Evolutionary conservation across 176 grass and related monocot genomes (phyloP), one percentile per base, ranked within the genome.

Genomic region (Bromus sterilis): DNA sequence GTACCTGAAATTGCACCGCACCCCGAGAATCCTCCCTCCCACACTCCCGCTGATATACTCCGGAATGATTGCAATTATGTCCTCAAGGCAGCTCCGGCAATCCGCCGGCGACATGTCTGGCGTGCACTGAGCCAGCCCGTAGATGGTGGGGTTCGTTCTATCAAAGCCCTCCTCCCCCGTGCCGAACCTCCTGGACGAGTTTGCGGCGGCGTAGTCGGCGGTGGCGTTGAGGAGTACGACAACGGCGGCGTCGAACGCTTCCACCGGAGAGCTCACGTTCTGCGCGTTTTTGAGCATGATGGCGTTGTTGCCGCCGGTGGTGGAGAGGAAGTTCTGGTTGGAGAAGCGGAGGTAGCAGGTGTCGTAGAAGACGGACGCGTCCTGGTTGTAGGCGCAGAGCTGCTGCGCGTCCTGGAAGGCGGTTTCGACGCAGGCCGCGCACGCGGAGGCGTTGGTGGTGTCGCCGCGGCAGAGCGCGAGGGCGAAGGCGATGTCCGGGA

Each of bases 391-490:
- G n/a, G n/a, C n/a, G n/a, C n/a, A n/a, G n/a, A n/a, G n/a, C n/a
- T n/a, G n/a, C n/a, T n/a, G n/a, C n/a, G n/a, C n/a, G n/a, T n/a
- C n/a, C n/a, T n/a, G n/a, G n/a, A n/a, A n/a, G n/a, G n/a, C n/a
- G n/a, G n/a, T n/a, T n/a, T n/a, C n/a, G n/a, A n/a, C n/a, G n/a
- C n/a, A n/a, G n/a, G n/a, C n/a, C n/a, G n/a, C n/a, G n/a, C n/a
- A n/a, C n/a, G n/a, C n/a, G n/a, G n/a, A n/a, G n/a, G n/a, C n/a
- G n/a, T n/a, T n/a, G n/a, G n/a, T n/a, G n/a, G n/a, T n/a, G 11
- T 94, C 88, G 2, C 91, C 91, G 28, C 88, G 88, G 57, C 92
- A 94, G 73, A 91, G 69, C 21, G 71, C 67, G 37, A 93, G 80
- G 34, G 84, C 91, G 32, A 58, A 87, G 28, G 65, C 60, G 62